Evolutionary conservation across 2,329 filamentous ascomycete genomes (phyloP).

Genomic region (Calonectria naviculata): DNA sequence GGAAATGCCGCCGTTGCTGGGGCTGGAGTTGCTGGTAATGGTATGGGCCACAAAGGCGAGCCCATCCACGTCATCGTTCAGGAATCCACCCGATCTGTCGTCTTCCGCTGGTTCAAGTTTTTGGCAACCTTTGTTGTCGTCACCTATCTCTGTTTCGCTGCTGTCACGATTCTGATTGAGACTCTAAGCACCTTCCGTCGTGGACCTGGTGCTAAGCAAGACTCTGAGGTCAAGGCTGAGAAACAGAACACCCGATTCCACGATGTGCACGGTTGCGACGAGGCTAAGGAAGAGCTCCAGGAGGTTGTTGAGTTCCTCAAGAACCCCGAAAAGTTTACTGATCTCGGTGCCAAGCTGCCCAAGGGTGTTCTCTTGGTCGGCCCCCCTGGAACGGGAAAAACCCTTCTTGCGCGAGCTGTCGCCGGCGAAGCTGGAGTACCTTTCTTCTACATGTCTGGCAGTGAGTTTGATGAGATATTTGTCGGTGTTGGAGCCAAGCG

Average conservation of each 20-base stretch:
- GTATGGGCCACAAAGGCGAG: slow-evolving; percentile 78
- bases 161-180: slow-evolving; percentile 87
- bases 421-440: slow-evolving; percentile 97
- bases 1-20: slow-evolving; percentile 41
- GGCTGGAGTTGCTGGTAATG: slow-evolving; percentile 33
- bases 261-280: slow-evolving; percentile 97
- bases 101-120: slow-evolving; percentile 96
- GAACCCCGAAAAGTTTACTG: slow-evolving; percentile 92
- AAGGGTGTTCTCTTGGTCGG: slow-evolving; percentile 97
- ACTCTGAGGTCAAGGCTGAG: slow-evolving; percentile 90
- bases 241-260: slow-evolving; percentile 91
- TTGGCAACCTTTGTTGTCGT: slow-evolving; percentile 81
- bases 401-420: slow-evolving; percentile 92
- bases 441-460: slow-evolving; percentile 99
- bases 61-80: slow-evolving; percentile 98
- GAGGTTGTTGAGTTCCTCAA: slow-evolving; percentile 97
- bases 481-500: slow-evolving; percentile 97
- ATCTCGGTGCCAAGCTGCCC: slow-evolving; percentile 93
- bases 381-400: slow-evolving; percentile 97
- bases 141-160: slow-evolving; percentile 81
- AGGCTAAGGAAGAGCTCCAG: slow-evolving; percentile 97
- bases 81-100: slow-evolving; percentile 80
- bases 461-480: slow-evolving; percentile 98
- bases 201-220: slow-evolving; percentile 73
- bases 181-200: slow-evolving; percentile 83